A percentile compares a stretch with the other conserved stretches of the same genome.
These are phyloP conservation scores for Fusarium longipes DNA, from an alignment of 2,329 filamentous ascomycete genomes.

Conservation along the genomic window DNA sequence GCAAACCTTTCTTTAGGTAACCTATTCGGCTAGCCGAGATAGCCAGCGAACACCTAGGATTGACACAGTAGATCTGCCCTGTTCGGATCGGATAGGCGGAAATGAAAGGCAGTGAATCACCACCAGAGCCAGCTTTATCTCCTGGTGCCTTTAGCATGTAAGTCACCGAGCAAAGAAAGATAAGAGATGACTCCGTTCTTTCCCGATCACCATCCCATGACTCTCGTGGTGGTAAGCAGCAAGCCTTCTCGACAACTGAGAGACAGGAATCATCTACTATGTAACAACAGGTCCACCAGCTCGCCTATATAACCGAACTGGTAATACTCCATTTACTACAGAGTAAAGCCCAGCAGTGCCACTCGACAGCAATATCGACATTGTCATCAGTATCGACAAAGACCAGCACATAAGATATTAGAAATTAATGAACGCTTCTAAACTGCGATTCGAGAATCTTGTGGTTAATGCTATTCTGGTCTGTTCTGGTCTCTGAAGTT, in stretches of 20 bases:
- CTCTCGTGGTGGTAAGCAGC: slow-evolving; percentile 51
- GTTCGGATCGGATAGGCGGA: no score
- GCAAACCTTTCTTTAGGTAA: no score
- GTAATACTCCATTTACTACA: slow-evolving; percentile 57
- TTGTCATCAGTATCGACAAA: slow-evolving; percentile 56
- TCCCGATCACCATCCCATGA: slow-evolving; percentile 47
- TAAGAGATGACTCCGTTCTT: background rate
- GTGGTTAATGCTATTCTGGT: slow-evolving; percentile 59
- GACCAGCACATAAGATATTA: background rate
- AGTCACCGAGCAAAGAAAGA: background rate
- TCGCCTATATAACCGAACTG: slow-evolving; percentile 62
- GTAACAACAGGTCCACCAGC: slow-evolving; percentile 45
- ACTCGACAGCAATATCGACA: slow-evolving; percentile 62
- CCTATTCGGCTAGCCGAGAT: no score
- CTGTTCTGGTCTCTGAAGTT: slow-evolving; percentile 39
- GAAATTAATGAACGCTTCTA: background rate
- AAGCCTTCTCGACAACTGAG: no score
- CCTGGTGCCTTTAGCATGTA: background rate
- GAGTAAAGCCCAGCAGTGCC: slow-evolving; percentile 56
- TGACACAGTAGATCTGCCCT: no score
- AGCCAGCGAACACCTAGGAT: no score
- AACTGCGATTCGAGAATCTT: slow-evolving; percentile 63
- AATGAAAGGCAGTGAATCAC: no score
- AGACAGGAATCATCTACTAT: no score
- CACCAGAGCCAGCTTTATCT: background rate